Evolutionary conservation across 306 rosid species (phyloP).

Genomic region (Abrus precatorius): DNA sequence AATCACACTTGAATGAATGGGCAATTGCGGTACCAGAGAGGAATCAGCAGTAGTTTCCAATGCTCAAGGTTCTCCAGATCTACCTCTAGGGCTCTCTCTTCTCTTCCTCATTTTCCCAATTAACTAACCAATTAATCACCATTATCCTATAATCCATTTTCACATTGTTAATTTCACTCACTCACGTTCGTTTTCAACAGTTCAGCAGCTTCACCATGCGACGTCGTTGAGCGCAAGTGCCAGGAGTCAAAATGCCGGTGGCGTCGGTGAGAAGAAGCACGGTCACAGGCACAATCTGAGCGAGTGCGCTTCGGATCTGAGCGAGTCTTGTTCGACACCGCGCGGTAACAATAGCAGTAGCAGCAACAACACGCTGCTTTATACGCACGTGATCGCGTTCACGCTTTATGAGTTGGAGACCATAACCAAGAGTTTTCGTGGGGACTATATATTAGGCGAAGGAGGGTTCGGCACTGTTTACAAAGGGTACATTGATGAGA

Average conservation of each 20-base stretch:
- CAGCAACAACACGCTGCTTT: constrained; percentile 77
- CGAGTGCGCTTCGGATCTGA: constrained; percentile 87
- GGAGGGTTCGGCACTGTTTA: constrained; percentile 99
- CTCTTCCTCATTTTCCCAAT: background rate
- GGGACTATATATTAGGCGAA: constrained; percentile 92
- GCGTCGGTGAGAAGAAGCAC: constrained; percentile 53
- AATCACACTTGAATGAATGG: constrained; percentile 68
- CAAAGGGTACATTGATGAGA: constrained; percentile 98
- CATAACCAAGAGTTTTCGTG: constrained; percentile 93
- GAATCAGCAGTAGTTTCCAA: constrained; percentile 94
- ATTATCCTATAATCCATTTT: background rate
- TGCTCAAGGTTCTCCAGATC: constrained; percentile 94
- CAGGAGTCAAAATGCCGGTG: constrained; percentile 24
- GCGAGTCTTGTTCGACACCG: constrained; percentile 87
- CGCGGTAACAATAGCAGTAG: constrained; percentile 70
- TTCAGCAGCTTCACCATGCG: constrained; percentile 74
- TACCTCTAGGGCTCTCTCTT: constrained; percentile 35
- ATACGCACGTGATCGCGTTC: constrained; percentile 91
- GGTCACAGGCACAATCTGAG: constrained; percentile 53
- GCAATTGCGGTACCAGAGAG: constrained; percentile 97
- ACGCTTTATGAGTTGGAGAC: constrained; percentile 95
- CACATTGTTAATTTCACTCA: background rate
- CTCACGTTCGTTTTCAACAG: constrained; percentile 50
- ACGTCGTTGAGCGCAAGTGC: constrained; percentile 52
- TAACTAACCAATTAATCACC: background rate